Evolutionary conservation across 768 basidiomycete genomes (phyloP).

Genomic region (Leccinum longicurvipes): DNA sequence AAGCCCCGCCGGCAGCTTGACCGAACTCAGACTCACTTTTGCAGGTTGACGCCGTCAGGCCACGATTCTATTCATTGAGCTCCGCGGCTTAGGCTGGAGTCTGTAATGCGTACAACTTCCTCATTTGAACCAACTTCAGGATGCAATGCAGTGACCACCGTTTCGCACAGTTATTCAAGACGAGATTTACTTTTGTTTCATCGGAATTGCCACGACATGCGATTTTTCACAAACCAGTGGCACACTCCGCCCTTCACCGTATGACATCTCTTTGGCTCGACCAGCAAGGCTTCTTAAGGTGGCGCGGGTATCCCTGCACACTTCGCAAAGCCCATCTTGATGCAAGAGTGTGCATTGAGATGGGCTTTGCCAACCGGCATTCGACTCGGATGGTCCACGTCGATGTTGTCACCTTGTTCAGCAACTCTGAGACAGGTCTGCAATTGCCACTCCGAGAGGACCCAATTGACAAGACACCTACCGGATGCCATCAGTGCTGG

Average conservation of each 20-base stretch:
- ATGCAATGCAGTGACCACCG: too few species aligned
- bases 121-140: neutral
- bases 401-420: neutral
- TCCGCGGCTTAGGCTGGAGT: neutral
- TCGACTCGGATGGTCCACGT: neutral
- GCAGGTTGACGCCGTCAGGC: neutral
- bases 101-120: too few species aligned
- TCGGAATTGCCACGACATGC: conserved; percentile 9
- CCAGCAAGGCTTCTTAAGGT: neutral
- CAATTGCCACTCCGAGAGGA: too few species aligned
- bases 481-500: too few species aligned
- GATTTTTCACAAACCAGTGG: conserved; percentile 6
- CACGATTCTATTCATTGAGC: neutral
- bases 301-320: neutral
- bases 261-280: neutral
- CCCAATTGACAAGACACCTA: neutral
- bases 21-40: neutral
- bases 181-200: conserved; percentile 14
- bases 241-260: neutral
- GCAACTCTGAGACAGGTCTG: too few species aligned
- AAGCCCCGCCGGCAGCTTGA: neutral
- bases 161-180: neutral
- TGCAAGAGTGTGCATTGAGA: conserved; percentile 7
- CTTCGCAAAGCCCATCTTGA: conserved; percentile 21
- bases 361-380: conserved; percentile 2